A percentile compares a stretch with the other conserved stretches of the same genome.
Conservation (phyloP, 2,329 filamentous ascomycete species). For the Talaromyces sp. region DNA sequence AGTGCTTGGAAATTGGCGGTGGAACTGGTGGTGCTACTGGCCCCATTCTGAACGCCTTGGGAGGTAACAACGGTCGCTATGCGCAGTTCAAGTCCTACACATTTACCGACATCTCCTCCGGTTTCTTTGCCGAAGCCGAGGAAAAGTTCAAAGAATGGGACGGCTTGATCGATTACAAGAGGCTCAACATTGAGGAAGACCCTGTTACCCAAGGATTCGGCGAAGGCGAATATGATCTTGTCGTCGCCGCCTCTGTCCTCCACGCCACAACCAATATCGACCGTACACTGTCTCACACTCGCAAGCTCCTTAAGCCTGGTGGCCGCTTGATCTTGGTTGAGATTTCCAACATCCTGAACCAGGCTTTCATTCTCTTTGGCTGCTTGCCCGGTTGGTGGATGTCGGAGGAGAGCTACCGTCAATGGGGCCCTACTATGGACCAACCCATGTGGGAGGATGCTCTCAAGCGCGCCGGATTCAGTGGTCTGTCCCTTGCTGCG, state of each 20-base stretch:
- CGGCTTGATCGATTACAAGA: constrained; percentile 18
- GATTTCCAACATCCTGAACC: constrained; percentile 17
- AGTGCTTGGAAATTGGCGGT: constrained; percentile 11
- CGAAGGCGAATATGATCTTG: constrained; percentile 23
- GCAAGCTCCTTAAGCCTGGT: constrained; percentile 30
- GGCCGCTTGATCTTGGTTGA: constrained; percentile 45
- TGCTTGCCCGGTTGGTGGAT: constrained; percentile 36
- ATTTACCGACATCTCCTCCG: constrained; percentile 20
- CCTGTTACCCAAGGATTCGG: constrained; percentile 27
- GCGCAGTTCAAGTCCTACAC: constrained; percentile 15
- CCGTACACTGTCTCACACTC: constrained; percentile 20
- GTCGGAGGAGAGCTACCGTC: constrained; percentile 11
- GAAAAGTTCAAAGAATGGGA: constrained; percentile 5
- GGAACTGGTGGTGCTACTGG: constrained; percentile 7
- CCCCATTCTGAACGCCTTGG: background rate
- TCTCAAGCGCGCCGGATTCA: background rate
- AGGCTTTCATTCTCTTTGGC: constrained; percentile 23
- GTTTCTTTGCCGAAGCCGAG: constrained; percentile 4
- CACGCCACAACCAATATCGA: constrained; percentile 25
- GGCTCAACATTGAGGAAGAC: constrained; percentile 24
- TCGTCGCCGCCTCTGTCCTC: constrained; percentile 30
- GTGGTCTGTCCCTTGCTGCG: background rate
- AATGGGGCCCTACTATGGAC: constrained; percentile 14
- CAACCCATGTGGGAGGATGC: background rate
- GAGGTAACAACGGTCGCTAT: background rate